Evolutionary conservation across 805 yeast genomes (phyloP).

Genomic region (Candida ulmi): DNA sequence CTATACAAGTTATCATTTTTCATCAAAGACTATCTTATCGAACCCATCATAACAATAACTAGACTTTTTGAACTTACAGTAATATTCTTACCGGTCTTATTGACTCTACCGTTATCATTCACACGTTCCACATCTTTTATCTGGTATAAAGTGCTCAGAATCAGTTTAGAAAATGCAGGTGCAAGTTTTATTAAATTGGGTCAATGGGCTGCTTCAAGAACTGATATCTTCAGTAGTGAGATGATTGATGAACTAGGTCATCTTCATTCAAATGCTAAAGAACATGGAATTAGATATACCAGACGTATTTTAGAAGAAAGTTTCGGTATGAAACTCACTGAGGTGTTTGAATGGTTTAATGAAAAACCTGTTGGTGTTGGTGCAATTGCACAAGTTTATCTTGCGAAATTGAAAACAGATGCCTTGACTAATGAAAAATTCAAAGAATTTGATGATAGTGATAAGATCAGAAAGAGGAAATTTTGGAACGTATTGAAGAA

Average conservation of each 20-base stretch:
- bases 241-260: constrained; percentile 50
- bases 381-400: constrained; percentile 94
- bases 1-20: constrained; percentile 37
- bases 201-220: constrained; percentile 98
- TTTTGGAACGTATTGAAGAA: constrained; percentile 7
- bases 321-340: constrained; percentile 52
- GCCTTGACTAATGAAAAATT: constrained; percentile 26
- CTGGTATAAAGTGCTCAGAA: constrained; percentile 67
- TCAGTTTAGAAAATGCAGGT: constrained; percentile 78
- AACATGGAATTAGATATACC: constrained; percentile 64
- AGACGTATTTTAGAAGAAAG: constrained; percentile 51
- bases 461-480: constrained; percentile 18
- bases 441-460: constrained; percentile 19
- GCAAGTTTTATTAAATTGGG: constrained; percentile 90
- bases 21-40: constrained; percentile 50
- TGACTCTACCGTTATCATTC: constrained; percentile 52
- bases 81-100: constrained; percentile 65
- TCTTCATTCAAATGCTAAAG: constrained; percentile 77
- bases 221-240: constrained; percentile 85
- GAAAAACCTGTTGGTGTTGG: constrained; percentile 90
- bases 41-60: constrained; percentile 62
- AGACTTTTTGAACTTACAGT: constrained; percentile 65
- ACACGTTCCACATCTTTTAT: constrained; percentile 26
- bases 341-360: constrained; percentile 74
- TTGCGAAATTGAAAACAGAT: constrained; percentile 54